Evolutionary conservation across 2,329 filamentous ascomycete species (phyloP), one percentile per base, ranked within the genome.

Genomic region (Ceratocystiopsis minuta): DNA sequence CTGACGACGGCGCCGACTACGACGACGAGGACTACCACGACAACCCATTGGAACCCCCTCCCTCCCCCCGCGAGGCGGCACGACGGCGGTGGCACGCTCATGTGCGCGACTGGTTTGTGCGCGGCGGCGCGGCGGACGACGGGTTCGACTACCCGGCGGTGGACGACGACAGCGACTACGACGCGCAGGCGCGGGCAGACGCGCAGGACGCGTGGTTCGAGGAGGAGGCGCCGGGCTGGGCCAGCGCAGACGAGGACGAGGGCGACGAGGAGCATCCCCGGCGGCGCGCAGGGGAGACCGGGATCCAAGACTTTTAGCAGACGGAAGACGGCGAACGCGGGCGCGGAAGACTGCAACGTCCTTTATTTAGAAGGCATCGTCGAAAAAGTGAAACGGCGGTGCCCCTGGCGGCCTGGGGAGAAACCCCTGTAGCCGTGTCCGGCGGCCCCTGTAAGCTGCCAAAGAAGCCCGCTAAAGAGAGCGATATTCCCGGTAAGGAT

Each of bases 121-220:
- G 67, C 16, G 86, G 86, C 0, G 68, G 68, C 5, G 48, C 48
- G 6, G 34, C 16, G 6, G 86, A 92, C 53, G 65, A 68, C 1
- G 84, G 92, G 38, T 88, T 92, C 51, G 78, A 88, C 46, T 94
- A 93, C 54, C 57, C 52, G 1, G 52, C 49, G 3, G 78, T 93
- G 6, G 86, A 94, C 53, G 62, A 63, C 33, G 76, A 80, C 52
- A 77, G 85, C 28, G 75, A 77, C 16, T 78, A 75, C 43, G 84
- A 93, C 55, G 73, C 57, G 55, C 60, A 65, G 57, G 67, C 54
- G 64, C 72, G 62, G 47, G 60, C 65, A n/a, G 75, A 79, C 41
- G 63, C 64, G 14, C 69, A 88, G 57, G 83, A 93, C 34, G 68
- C 67, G 16, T 93, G 82, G 64, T 87, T 92, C 54, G 82, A 86